phyloP scores from a whole-genome alignment of 495 filamentous ascomycete genomes.

The Aspergillus nanangensis region DNA sequence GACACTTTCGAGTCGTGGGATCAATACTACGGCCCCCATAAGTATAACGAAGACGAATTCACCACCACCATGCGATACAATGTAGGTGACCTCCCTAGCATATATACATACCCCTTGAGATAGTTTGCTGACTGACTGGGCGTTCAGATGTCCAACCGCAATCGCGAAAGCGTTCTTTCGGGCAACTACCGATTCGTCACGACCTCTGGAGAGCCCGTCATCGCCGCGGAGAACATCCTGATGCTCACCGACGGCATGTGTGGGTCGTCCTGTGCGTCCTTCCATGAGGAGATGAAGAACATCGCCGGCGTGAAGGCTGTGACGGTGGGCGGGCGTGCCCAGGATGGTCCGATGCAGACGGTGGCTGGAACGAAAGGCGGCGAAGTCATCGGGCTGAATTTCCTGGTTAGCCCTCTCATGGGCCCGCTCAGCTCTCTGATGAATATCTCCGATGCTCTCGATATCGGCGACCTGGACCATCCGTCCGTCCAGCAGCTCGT shows the following conservation, averaged over 20 bases:
- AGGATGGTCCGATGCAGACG: slow-evolving; percentile 38
- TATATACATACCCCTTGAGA: neutral
- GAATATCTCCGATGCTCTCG: neutral
- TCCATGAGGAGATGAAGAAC: slow-evolving; percentile 49
- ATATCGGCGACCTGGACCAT: neutral
- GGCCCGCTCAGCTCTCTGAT: neutral
- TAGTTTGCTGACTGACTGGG: neutral
- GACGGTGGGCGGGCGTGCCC: slow-evolving; percentile 43
- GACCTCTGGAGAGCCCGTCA: neutral
- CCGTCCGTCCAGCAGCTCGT: neutral
- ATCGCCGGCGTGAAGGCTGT: slow-evolving; percentile 46
- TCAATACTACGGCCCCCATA: slow-evolving; percentile 40
- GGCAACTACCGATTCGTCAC: neutral
- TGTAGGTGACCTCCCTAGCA: neutral
- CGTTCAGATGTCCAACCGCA: slow-evolving; percentile 9
- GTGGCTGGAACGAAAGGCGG: slow-evolving; percentile 32
- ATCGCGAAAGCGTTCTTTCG: neutral
- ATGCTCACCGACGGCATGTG: slow-evolving; percentile 42
- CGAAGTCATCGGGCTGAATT: slow-evolving; percentile 2
- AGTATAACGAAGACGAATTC: slow-evolving; percentile 37
- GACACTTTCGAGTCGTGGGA: slow-evolving; percentile 43
- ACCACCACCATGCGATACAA: slow-evolving; percentile 23
- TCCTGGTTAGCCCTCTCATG: neutral
- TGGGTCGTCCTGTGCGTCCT: slow-evolving; percentile 46
- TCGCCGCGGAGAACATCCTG: slow-evolving; percentile 6